Percentiles rank a stretch among this genome's conserved stretches.
These are phyloP conservation scores for Plenodomus biglobosus DNA, from an alignment of 2,329 filamentous ascomycete genomes.

Conservation along the genomic window DNA sequence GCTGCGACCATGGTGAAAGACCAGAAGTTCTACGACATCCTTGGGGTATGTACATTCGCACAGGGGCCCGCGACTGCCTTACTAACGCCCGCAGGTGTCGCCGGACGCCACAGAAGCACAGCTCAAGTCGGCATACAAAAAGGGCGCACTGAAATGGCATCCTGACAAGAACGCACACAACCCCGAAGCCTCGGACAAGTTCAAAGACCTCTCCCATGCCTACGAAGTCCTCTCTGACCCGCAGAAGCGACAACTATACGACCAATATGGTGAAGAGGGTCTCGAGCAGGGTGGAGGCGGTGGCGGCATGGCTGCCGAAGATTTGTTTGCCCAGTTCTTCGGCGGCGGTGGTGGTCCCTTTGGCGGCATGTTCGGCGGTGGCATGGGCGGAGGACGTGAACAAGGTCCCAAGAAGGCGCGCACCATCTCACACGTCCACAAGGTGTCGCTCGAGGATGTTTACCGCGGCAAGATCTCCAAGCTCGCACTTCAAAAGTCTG, in stretches of 20 bases:
- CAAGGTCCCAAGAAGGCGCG: slow-evolving; percentile 87
- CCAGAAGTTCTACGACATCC: slow-evolving; percentile 74
- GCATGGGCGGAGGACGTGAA: slow-evolving; percentile 68
- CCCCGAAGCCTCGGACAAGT: slow-evolving; percentile 91
- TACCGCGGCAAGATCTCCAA: slow-evolving; percentile 98
- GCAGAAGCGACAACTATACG: slow-evolving; percentile 89
- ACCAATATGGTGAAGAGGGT: slow-evolving; percentile 96
- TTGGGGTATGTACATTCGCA: slow-evolving; percentile 61
- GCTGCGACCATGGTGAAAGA: slow-evolving; percentile 71
- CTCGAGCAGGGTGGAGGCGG: slow-evolving; percentile 81
- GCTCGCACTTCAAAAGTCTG: slow-evolving; percentile 92
- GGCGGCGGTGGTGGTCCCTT: slow-evolving; percentile 69
- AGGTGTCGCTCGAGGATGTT: slow-evolving; percentile 95
- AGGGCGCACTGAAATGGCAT: slow-evolving; percentile 79
- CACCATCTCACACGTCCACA: slow-evolving; percentile 97
- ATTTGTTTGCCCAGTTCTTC: slow-evolving; percentile 97
- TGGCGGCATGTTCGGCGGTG: slow-evolving; percentile 60
- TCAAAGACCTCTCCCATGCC: slow-evolving; percentile 95
- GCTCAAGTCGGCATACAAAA: slow-evolving; percentile 89
- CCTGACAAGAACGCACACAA: slow-evolving; percentile 96
- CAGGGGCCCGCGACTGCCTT: neutral
- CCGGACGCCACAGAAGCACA: slow-evolving; percentile 80
- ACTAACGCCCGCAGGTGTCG: slow-evolving; percentile 61
- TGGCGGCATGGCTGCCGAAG: slow-evolving; percentile 90
- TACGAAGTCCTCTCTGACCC: slow-evolving; percentile 93